A percentile compares a stretch with the other conserved stretches of the same genome.
These are phyloP conservation scores for Cardiospermum halicacabum DNA, from an alignment of 345 rosid species.

Conservation along the genomic window DNA sequence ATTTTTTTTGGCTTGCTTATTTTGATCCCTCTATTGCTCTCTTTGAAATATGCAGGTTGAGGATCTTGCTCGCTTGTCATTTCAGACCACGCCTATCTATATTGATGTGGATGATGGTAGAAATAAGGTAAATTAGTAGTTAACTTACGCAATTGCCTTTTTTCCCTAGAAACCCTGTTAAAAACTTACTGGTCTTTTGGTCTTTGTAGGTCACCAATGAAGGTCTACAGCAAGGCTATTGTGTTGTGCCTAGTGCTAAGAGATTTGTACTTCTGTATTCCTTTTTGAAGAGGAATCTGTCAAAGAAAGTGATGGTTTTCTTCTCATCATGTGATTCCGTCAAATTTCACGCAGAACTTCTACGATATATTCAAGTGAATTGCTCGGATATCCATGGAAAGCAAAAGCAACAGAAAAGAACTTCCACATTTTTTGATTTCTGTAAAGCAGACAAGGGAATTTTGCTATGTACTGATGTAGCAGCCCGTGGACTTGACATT, in stretches of 20 bases:
- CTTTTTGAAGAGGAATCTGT: constrained; percentile 79
- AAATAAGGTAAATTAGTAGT: constrained; percentile 55
- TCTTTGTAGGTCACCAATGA: constrained; percentile 84
- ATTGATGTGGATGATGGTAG: constrained; percentile 95
- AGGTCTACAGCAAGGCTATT: constrained; percentile 92
- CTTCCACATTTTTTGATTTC: constrained; percentile 90
- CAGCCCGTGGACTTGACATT: constrained; percentile 98
- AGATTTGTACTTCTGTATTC: constrained; percentile 86
- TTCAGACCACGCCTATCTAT: constrained; percentile 73
- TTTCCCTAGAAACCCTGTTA: background rate
- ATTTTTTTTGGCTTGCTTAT: background rate
- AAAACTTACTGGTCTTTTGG: constrained; percentile 7
- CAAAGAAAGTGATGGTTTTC: constrained; percentile 96
- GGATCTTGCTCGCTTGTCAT: constrained; percentile 94
- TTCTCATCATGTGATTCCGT: constrained; percentile 98
- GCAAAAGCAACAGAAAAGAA: constrained; percentile 86
- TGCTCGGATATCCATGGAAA: constrained; percentile 90
- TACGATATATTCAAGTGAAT: constrained; percentile 70
- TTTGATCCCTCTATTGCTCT: background rate
- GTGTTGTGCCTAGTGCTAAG: constrained; percentile 77
- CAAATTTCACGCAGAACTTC: constrained; percentile 81
- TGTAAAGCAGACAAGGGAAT: constrained; percentile 91
- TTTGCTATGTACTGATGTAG: constrained; percentile 94
- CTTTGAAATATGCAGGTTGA: constrained; percentile 49
- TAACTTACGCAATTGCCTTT: background rate